Conservation (phyloP, 1,284 basidiomycete species). For the Amylostereum areolatum region DNA sequence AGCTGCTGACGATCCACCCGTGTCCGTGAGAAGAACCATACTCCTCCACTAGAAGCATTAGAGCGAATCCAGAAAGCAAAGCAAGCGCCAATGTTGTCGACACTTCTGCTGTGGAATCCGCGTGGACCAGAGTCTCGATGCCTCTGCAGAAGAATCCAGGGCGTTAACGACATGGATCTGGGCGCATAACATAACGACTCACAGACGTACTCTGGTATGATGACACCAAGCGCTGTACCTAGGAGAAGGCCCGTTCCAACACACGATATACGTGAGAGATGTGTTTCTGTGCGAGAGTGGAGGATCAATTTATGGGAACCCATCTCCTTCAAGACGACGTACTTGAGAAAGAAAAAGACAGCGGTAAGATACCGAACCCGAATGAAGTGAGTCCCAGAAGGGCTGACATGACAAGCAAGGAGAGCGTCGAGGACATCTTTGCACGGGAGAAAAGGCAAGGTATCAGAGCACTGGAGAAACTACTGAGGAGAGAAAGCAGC, state of each 20-base stretch:
- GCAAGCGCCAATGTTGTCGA: slow-evolving; percentile 63
- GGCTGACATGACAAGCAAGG: slow-evolving; percentile 36
- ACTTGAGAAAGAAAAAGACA: slow-evolving; percentile 75
- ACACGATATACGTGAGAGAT: slow-evolving; percentile 57
- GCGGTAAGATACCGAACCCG: slow-evolving; percentile 65
- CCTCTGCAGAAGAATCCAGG: slow-evolving; percentile 36
- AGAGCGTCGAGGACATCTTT: slow-evolving; percentile 21
- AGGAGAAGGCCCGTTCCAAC: slow-evolving; percentile 82
- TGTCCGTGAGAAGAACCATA: slow-evolving; percentile 45
- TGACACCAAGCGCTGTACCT: slow-evolving; percentile 84
- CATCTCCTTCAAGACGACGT: slow-evolving; percentile 23
- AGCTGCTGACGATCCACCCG: slow-evolving; percentile 18
- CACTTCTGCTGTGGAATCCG: slow-evolving; percentile 31
- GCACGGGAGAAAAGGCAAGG: background rate
- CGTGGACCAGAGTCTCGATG: slow-evolving; percentile 45
- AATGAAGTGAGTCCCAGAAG: slow-evolving; percentile 74
- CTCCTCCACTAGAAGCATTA: slow-evolving; percentile 80
- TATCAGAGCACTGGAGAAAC: too few relatives aligned
- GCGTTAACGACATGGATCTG: too few relatives aligned
- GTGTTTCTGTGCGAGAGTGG: slow-evolving; percentile 33
- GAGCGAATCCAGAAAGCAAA: slow-evolving; percentile 74
- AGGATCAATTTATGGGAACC: background rate
- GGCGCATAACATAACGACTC: background rate
- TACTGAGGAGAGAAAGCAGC: too few relatives aligned
- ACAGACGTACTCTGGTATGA: slow-evolving; percentile 80